Conservation (phyloP, 1,284 basidiomycete genomes). For the Ceratobasidium sp. region DNA sequence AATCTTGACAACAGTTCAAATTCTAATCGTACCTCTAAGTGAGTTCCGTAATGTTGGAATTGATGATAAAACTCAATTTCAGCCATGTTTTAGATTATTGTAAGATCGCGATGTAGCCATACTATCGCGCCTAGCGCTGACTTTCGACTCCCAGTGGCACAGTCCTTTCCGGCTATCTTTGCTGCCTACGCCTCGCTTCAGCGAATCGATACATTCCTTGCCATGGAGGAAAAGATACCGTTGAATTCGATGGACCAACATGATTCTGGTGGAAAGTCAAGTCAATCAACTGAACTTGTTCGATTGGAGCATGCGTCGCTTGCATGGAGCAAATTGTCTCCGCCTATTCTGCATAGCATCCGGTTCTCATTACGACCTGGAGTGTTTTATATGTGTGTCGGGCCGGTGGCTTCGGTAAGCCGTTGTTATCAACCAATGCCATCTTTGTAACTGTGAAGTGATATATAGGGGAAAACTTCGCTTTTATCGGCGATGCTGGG, state of each 20-base stretch:
- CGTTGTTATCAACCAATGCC: not conserved
- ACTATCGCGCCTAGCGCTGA: too few species aligned
- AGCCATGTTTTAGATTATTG: too few species aligned
- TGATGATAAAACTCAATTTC: too few species aligned
- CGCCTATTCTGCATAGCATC: conserved; percentile 39
- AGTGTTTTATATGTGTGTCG: conserved; percentile 44
- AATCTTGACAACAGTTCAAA: conserved; percentile 37
- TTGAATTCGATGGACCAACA: not conserved
- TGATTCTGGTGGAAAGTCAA: not conserved
- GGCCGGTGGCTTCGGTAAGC: conserved; percentile 46
- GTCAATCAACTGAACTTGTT: not conserved
- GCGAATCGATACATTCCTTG: conserved; percentile 46
- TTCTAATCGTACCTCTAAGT: conserved; percentile 20
- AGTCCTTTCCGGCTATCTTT: conserved; percentile 44
- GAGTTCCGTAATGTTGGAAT: too few species aligned
- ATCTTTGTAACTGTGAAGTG: not conserved
- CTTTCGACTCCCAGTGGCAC: too few species aligned
- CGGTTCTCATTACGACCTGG: conserved; percentile 35
- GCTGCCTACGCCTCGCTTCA: conserved; percentile 46
- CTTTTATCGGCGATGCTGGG: conserved; percentile 38
- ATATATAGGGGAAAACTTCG: conserved; percentile 38
- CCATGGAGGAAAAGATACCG: conserved; percentile 36
- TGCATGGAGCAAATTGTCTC: conserved; percentile 8
- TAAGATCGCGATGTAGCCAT: too few species aligned
- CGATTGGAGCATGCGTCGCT: conserved; percentile 29